Conservation (phyloP, 2,329 filamentous ascomycete genomes). For the Rhynchosporium graminicola region DNA sequence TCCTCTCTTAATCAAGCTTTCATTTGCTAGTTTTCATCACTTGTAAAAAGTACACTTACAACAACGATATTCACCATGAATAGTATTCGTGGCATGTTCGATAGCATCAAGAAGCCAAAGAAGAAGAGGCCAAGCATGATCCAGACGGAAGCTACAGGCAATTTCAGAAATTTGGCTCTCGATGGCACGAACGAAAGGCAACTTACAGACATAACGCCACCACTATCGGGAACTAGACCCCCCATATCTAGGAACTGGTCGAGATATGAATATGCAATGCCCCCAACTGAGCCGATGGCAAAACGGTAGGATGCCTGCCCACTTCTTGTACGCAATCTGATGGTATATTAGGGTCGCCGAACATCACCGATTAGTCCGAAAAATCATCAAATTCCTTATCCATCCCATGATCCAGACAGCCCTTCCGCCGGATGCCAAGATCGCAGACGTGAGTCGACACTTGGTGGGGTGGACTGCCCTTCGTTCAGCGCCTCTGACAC, state of each 20-base stretch:
- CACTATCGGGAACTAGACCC: not conserved
- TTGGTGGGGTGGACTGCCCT: too few species aligned
- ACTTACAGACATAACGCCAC: not conserved
- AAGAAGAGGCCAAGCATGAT: not conserved
- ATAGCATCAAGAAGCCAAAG: not conserved
- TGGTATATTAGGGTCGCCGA: not conserved
- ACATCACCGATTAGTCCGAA: not conserved
- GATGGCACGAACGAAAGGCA: not conserved
- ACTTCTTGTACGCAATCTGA: not conserved
- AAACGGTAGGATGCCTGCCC: not conserved
- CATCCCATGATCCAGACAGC: not conserved
- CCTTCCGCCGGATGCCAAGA: not conserved
- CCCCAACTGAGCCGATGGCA: not conserved
- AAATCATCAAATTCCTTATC: not conserved
- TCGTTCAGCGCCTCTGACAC: not conserved
- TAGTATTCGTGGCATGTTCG: not conserved
- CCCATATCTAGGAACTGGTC: not conserved
- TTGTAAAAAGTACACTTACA: not conserved
- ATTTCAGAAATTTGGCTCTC: too few species aligned
- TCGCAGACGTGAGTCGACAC: constrained; percentile 1
- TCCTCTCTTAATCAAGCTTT: not conserved
- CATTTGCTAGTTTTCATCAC: not conserved
- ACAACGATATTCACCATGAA: not conserved
- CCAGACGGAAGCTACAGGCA: not conserved
- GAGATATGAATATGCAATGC: not conserved